A percentile compares a stretch with the other conserved stretches of the same genome.
Conservation (phyloP, 2,329 filamentous ascomycete species). For the Calonectria pseudoreteaudii region DNA sequence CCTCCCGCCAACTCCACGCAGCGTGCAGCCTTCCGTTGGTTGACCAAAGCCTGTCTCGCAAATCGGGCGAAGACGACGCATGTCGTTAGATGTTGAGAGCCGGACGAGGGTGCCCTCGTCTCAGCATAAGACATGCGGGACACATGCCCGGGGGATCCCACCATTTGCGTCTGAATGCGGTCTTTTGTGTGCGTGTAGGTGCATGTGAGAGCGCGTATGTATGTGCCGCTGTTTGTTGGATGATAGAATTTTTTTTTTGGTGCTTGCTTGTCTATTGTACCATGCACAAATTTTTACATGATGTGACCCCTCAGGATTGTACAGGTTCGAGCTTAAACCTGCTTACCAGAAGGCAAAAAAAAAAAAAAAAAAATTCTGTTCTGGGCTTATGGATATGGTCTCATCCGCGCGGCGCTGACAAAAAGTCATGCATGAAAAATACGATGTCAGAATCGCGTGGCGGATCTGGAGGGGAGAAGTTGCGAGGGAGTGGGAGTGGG, state of each 20-base stretch:
- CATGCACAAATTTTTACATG: not conserved
- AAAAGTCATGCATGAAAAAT: conserved; percentile 13
- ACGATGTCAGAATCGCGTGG: conserved; percentile 27
- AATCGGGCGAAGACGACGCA: not conserved
- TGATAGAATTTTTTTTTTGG: not conserved
- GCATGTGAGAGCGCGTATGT: not conserved
- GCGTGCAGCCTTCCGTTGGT: not conserved
- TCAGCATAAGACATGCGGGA: conserved; percentile 19
- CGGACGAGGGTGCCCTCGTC: conserved; percentile 14
- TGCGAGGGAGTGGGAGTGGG: conserved; percentile 18
- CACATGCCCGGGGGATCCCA: not conserved
- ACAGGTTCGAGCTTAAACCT: not conserved
- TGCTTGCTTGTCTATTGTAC: not conserved
- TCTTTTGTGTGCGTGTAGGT: not conserved
- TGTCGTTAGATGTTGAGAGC: not conserved
- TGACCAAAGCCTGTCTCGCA: not conserved
- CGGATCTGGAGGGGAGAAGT: conserved; percentile 19
- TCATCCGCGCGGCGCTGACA: conserved; percentile 2
- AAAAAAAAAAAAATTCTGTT: not conserved
- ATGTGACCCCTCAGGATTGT: not conserved
- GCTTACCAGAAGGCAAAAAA: not conserved
- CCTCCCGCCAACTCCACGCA: conserved; percentile 10
- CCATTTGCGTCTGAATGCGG: not conserved
- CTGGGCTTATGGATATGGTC: not conserved
- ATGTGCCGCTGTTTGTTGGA: not conserved